phyloP scores from a whole-genome alignment of 2,329 filamentous ascomycete species.

The Huntiella decipiens region DNA sequence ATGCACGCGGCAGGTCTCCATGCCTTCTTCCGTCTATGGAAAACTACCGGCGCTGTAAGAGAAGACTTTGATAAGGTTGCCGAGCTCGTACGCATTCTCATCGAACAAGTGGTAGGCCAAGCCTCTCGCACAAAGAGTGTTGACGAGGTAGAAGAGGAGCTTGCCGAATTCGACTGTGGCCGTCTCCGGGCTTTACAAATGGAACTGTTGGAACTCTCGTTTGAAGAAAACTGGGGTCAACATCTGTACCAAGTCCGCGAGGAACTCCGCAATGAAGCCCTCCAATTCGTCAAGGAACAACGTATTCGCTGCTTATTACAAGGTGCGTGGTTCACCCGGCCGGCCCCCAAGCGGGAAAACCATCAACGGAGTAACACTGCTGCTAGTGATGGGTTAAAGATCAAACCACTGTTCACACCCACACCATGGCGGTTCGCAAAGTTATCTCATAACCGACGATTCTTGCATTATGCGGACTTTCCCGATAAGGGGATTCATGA shows the following conservation, averaged over 20 bases:
- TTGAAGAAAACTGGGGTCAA: conserved; percentile 86
- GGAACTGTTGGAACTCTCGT: conserved; percentile 75
- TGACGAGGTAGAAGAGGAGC: conserved; percentile 71
- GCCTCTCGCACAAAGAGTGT: conserved; percentile 69
- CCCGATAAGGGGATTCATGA: conserved; percentile 41
- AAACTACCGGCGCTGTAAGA: conserved; percentile 63
- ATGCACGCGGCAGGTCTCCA: conserved; percentile 72
- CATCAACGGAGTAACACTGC: conserved; percentile 24
- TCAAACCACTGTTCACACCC: conserved; percentile 25
- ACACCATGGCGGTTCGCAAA: conserved; percentile 65
- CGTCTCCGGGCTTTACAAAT: conserved; percentile 75
- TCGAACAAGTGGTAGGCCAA: conserved; percentile 75
- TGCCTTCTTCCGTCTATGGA: conserved; percentile 85
- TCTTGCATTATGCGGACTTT: conserved; percentile 81
- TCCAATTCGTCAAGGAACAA: conserved; percentile 96
- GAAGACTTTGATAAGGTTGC: conserved; percentile 87
- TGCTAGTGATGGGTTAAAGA: conserved; percentile 17
- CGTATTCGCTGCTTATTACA: conserved; percentile 74
- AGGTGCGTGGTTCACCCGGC: conserved; percentile 67
- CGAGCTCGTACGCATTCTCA: conserved; percentile 72
- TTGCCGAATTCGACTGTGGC: conserved; percentile 63
- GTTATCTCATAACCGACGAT: conserved; percentile 77
- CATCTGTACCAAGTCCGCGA: conserved; percentile 82
- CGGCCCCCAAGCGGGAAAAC: conserved; percentile 22
- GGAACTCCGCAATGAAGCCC: conserved; percentile 71